Evolutionary conservation across 2,329 filamentous ascomycete species (phyloP).

Genomic region (Huntiella abstrusa): DNA sequence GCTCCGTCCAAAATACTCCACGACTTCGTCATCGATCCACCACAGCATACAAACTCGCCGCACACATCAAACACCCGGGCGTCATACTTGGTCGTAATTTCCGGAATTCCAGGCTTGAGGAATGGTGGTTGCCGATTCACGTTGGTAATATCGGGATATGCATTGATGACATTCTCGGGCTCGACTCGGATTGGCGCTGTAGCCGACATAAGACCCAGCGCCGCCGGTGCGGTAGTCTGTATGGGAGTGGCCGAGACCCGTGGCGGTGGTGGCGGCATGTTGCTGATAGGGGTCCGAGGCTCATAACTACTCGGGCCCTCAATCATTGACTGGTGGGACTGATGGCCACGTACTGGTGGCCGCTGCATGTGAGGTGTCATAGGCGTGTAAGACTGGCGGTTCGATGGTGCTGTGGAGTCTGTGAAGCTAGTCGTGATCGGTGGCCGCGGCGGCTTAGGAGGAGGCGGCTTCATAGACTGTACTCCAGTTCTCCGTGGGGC

Average conservation of each 20-base stretch:
- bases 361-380: slow-evolving; percentile 7
- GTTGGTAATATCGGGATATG: slow-evolving; percentile 70
- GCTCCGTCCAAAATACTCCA: slow-evolving; percentile 78
- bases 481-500: slow-evolving; percentile 4
- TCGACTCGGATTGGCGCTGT: slow-evolving; percentile 18
- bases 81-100: slow-evolving; percentile 74
- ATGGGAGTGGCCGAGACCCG: slow-evolving; percentile 11
- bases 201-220: slow-evolving; percentile 8
- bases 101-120: slow-evolving; percentile 50
- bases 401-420: not conserved
- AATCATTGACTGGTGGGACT: slow-evolving; percentile 10
- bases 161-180: slow-evolving; percentile 31
- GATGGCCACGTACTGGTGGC: slow-evolving; percentile 6
- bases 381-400: slow-evolving; percentile 3
- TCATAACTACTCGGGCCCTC: slow-evolving; percentile 5
- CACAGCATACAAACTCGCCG: slow-evolving; percentile 71
- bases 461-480: slow-evolving; percentile 8
- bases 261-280: slow-evolving; percentile 5
- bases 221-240: slow-evolving; percentile 12
- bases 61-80: slow-evolving; percentile 73
- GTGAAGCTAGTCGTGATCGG: slow-evolving; percentile 5
- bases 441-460: slow-evolving; percentile 7
- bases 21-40: slow-evolving; percentile 67
- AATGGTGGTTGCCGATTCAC: slow-evolving; percentile 69
- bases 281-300: not conserved